Percentiles rank a stretch among this genome's conserved stretches.
phyloP scores from a whole-genome alignment of 192 early-diverging fungal species.

The Piromyces finnis region DNA sequence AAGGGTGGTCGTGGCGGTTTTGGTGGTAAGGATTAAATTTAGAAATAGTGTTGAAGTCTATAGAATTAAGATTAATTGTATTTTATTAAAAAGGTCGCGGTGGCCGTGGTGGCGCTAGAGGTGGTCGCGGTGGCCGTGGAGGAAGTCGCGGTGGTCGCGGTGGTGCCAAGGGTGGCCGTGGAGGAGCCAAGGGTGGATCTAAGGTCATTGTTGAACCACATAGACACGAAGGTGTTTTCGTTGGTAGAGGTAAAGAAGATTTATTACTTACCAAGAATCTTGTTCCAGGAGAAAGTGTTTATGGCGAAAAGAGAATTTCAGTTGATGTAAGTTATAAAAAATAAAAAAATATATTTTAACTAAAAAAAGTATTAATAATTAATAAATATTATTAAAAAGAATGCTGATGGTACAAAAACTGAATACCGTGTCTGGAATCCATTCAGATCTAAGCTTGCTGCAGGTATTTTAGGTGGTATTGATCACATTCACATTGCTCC shows the following conservation, averaged over 20 bases:
- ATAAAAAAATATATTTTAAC: neutral
- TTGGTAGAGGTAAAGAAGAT: constrained; percentile 93
- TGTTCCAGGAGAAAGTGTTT: constrained; percentile 89
- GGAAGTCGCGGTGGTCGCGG: constrained; percentile 22
- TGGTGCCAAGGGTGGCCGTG: constrained; percentile 37
- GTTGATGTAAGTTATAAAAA: constrained; percentile 52
- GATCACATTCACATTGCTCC: constrained; percentile 90
- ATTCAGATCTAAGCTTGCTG: constrained; percentile 97
- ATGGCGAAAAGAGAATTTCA: constrained; percentile 95
- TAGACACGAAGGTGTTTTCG: constrained; percentile 85
- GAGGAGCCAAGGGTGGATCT: constrained; percentile 71
- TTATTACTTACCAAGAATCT: constrained; percentile 96
- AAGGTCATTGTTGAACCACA: constrained; percentile 97
- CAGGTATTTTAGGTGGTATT: constrained; percentile 88
- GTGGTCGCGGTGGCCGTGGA: constrained; percentile 23
- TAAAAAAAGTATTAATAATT: neutral
- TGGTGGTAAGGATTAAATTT: constrained; percentile 1
- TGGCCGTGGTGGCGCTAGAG: constrained; percentile 25
- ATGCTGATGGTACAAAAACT: constrained; percentile 77
- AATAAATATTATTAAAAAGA: constrained; percentile 10
- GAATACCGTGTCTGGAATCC: constrained; percentile 99
- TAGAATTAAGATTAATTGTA: too few species aligned
- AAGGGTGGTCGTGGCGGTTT: constrained; percentile 21
- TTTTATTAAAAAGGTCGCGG: constrained; percentile 2
- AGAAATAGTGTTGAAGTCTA: too few species aligned